These are phyloP conservation scores for Allomyces macrogynus DNA, from an alignment of 192 early-diverging fungal genomes.

Conservation along the genomic window DNA sequence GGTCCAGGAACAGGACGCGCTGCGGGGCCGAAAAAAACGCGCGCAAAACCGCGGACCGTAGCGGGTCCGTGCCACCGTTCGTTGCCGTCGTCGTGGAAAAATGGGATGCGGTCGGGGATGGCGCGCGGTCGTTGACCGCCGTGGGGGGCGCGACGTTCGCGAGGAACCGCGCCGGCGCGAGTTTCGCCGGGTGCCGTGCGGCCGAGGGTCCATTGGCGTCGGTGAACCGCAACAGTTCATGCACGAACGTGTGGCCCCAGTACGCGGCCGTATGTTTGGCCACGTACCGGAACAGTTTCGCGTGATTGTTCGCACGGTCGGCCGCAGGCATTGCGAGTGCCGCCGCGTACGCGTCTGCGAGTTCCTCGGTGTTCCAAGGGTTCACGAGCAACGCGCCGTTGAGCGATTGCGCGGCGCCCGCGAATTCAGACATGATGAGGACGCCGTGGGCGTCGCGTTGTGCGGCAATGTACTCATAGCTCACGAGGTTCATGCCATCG, in stretches of 20 bases:
- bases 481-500: constrained; percentile 99
- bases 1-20: constrained; percentile 78
- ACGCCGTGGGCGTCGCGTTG: constrained; percentile 87
- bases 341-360: constrained; percentile 67
- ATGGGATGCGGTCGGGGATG: constrained; percentile 8
- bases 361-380: constrained; percentile 97
- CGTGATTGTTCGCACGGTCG: constrained; percentile 56
- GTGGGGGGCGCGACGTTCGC: not conserved
- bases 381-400: constrained; percentile 96
- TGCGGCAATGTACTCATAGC: constrained; percentile 93
- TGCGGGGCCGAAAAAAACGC: constrained; percentile 26
- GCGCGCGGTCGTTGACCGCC: constrained; percentile 2
- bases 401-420: constrained; percentile 92
- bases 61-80: constrained; percentile 8
- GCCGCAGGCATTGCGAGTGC: constrained; percentile 85
- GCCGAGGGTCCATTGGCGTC: constrained; percentile 4
- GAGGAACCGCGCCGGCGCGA: not conserved
- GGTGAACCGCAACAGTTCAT: constrained; percentile 51
- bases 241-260: constrained; percentile 91
- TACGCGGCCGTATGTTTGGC: constrained; percentile 91
- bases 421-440: constrained; percentile 91
- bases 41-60: too few relatives aligned
- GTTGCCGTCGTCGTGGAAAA: not conserved
- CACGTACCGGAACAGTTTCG: constrained; percentile 85
- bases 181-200: not conserved